Percentiles rank a stretch among this genome's conserved stretches.
Evolutionary conservation across 1,284 basidiomycete genomes (phyloP).

Genomic region (Rhodotorula sp.): DNA sequence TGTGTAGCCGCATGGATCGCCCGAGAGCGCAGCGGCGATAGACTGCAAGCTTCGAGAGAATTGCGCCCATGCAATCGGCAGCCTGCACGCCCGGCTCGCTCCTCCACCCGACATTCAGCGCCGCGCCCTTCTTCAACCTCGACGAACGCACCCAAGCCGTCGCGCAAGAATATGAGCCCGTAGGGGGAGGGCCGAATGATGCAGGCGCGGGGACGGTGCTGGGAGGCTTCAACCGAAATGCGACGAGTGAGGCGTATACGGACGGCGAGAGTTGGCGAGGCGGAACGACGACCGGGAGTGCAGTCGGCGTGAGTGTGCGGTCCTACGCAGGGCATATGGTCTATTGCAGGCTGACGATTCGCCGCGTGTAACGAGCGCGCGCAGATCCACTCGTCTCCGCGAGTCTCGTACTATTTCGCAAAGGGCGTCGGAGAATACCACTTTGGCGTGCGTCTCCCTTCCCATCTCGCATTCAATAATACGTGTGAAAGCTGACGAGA

Average conservation of each 20-base stretch:
- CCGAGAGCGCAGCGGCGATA: too few relatives aligned
- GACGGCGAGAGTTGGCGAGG: slow-evolving; percentile 31
- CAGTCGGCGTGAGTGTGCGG: slow-evolving; percentile 27
- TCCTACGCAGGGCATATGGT: too few relatives aligned
- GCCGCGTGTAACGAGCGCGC: not conserved
- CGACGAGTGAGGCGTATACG: not conserved
- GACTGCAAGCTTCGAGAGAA: too few relatives aligned
- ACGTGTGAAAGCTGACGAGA: too few relatives aligned
- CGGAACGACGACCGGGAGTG: slow-evolving; percentile 10
- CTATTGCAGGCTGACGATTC: not conserved
- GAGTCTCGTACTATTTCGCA: slow-evolving; percentile 91
- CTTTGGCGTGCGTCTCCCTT: slow-evolving; percentile 69
- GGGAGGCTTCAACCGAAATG: not conserved
- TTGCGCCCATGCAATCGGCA: not conserved
- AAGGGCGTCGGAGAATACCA: slow-evolving; percentile 92
- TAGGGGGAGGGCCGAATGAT: not conserved
- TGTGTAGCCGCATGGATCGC: too few relatives aligned
- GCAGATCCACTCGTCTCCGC: slow-evolving; percentile 36
- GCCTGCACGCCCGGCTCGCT: slow-evolving; percentile 1
- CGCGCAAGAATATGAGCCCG: not conserved
- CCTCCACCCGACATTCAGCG: slow-evolving; percentile 20
- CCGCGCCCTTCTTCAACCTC: slow-evolving; percentile 15
- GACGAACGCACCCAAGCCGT: not conserved
- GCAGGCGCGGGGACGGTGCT: not conserved
- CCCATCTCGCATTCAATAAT: too few relatives aligned